phyloP scores from a whole-genome alignment of 345 rosid species.

The Anacardium occidentale region DNA sequence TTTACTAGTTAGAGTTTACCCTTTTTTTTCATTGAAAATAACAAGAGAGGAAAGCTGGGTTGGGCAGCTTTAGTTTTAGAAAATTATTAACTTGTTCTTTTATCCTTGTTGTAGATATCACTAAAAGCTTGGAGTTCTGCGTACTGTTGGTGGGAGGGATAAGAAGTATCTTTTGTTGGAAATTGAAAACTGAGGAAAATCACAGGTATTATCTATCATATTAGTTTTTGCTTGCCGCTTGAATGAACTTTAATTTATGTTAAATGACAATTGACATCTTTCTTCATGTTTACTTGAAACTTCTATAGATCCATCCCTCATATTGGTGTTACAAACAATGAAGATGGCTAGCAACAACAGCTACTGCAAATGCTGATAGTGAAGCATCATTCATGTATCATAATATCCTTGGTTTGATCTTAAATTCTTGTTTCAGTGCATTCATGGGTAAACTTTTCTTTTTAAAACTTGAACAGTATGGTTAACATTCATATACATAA shows the following conservation, averaged over 20 bases:
- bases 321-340: slow-evolving; percentile 52
- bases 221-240: neutral
- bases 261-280: slow-evolving; percentile 12
- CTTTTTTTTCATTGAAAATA: no score
- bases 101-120: neutral
- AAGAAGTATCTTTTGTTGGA: neutral
- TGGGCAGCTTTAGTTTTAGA: neutral
- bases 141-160: neutral
- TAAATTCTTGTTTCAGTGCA: slow-evolving; percentile 17
- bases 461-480: neutral
- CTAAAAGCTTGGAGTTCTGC: neutral
- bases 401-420: slow-evolving; percentile 33
- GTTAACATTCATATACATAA: neutral
- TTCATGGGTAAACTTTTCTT: slow-evolving; percentile 4
- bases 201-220: slow-evolving; percentile 1
- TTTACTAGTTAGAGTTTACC: no score
- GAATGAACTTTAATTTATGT: neutral
- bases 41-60: neutral
- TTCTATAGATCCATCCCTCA: slow-evolving; percentile 46
- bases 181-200: neutral
- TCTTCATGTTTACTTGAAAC: slow-evolving; percentile 3
- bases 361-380: slow-evolving; percentile 55
- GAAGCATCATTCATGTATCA: slow-evolving; percentile 85
- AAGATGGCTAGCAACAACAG: slow-evolving; percentile 79
- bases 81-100: no score